phyloP scores from a whole-genome alignment of 73 alveolate genomes.

The Paramecium bursaria region DNA sequence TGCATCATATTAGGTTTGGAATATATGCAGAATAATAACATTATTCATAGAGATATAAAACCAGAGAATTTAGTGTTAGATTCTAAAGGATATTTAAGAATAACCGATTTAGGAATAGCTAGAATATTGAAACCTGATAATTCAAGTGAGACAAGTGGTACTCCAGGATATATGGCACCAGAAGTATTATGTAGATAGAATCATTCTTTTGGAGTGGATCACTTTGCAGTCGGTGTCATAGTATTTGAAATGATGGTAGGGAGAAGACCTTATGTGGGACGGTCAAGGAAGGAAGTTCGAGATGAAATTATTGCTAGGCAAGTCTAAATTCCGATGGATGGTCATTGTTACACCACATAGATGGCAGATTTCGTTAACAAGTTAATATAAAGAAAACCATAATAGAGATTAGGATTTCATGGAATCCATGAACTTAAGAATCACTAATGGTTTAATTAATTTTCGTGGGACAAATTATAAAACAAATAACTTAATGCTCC shows the following conservation, averaged over 20 bases:
- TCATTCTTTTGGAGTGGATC: conserved; percentile 91
- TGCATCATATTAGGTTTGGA: conserved; percentile 79
- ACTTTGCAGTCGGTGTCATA: conserved; percentile 94
- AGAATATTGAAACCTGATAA: conserved; percentile 74
- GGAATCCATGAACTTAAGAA: conserved; percentile 70
- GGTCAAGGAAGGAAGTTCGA: conserved; percentile 79
- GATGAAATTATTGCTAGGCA: conserved; percentile 77
- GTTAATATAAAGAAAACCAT: conserved; percentile 74
- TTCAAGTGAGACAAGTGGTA: conserved; percentile 81
- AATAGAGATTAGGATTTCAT: conserved; percentile 66
- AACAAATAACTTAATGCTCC: conserved; percentile 69
- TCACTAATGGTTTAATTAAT: conserved; percentile 77
- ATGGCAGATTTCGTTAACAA: conserved; percentile 74
- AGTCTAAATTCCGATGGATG: conserved; percentile 54
- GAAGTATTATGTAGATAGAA: conserved; percentile 77
- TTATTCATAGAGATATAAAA: conserved; percentile 78
- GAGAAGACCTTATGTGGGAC: conserved; percentile 91
- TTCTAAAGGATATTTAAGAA: conserved; percentile 78
- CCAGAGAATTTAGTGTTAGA: conserved; percentile 83
- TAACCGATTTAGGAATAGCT: conserved; percentile 83
- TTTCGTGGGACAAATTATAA: conserved; percentile 67
- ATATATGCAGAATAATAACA: conserved; percentile 77
- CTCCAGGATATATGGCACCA: conserved; percentile 93
- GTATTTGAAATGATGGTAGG: conserved; percentile 96
- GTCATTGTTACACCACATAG: not conserved